Evolutionary conservation across 2,329 filamentous ascomycete species (phyloP), one percentile per base, ranked within the genome.

Genomic region (Plectosphaerella sp.): DNA sequence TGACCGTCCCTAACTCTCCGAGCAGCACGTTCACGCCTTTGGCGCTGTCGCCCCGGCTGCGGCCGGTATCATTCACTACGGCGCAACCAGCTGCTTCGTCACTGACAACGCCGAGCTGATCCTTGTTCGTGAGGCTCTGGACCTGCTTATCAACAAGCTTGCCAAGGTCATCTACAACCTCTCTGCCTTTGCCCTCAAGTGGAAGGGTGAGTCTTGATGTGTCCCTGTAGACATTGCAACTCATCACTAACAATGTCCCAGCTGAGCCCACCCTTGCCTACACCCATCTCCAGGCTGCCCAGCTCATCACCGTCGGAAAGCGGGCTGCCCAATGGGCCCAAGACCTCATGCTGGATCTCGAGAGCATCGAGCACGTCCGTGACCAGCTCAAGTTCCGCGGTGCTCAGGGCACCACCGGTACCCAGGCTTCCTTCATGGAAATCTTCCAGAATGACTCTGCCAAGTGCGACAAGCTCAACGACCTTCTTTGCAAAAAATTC

Each of bases 1-100:
- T 25, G 14, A 42, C 2, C 35, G 36, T 20, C 48, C 8, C 15
- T 47, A 22, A 47, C 41, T 36, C 39, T 15, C 7, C 12, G 7
- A 36, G 37, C 57, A 78, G 54, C 37, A 56, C 63, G 87, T 93
- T 47, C 83, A 91, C 59, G 85, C 88, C 14, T 93, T 87, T 67
- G 90, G 88, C 4, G 71, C 79, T 58, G 84, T 79, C 54, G 88
- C 88, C 4, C 89, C 89, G 8, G n/a, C 14, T 1, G 90, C 90
- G 10, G 89, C 88, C 14, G 89, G 89, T 35, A 88, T 94, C 60
- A 93, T 96, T 54, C 91, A 96, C 67, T 84, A 80, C 67, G 87
- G 86, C 58, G 84, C 83, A 51, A 87, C 80, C 18, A 57, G 25
- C 15, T 51, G 49, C 36, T 25, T 42, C 15, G 20, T 50, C 43